Evolutionary conservation across 176 grass and related monocot species (phyloP), one percentile per base, ranked within the genome.

Genomic region (sorghum (Sorghum bicolor)): DNA sequence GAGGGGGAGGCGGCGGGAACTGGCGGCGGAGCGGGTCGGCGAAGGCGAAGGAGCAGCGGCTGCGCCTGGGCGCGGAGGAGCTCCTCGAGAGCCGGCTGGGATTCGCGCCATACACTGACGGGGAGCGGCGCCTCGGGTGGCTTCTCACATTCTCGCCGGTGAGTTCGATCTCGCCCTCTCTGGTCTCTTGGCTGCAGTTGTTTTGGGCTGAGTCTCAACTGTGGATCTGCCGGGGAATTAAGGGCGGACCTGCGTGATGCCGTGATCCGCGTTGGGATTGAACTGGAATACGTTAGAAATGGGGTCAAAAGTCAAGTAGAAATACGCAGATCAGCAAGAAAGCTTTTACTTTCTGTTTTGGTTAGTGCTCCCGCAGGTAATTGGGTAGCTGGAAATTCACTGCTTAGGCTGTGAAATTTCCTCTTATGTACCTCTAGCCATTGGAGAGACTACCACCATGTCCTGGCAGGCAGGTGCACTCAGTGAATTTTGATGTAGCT

Each of bases 141-240:
- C 85, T 98, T 75, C 91, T 98, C 64, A 98, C 91, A 38, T 94
- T 95, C 69, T 79, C 96, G 28, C 80, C 96, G 17, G 96, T 98
- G 70, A 83, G 86, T 77, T 83, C 69, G 76, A 19, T 68, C 34
- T 69, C 64, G 20, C 32, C 79, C 79, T 53, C 28, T 31, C 47
- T 64, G 36, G 29, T 16, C 39, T 12, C 30, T 37, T 86, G 29
- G 64, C 55, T 40, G 25, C 15, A 52, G 34, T 74, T 67, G 82
- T 39, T 76, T 25, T 67, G 30, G 22, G 68, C 73, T 58, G 0
- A 25, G 33, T 82, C 67, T 67, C 14, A 22, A 45, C 20, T 15
- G 11, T 41, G 30, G 36, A 15, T 34, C 28, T 15, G 5, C 31
- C 40, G 8, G 39, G 50, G 48, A 78, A 83, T 80, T 31, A 79